phyloP scores from a whole-genome alignment of 2,329 filamentous ascomycete genomes.

The Scedosporium minutisporum region DNA sequence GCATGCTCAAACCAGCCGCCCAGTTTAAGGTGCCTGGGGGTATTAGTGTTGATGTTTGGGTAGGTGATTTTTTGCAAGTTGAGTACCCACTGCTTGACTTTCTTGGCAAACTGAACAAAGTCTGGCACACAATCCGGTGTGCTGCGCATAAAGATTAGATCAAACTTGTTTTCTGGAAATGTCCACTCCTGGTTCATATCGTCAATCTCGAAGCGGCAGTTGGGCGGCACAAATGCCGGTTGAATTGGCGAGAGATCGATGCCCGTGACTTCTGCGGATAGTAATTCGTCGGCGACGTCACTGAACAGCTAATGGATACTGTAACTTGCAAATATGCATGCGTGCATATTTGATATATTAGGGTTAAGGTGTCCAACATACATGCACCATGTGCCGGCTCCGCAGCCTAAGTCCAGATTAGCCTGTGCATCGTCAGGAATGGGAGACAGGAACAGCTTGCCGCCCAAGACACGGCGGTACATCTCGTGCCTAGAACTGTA shows the following conservation, averaged over 20 bases:
- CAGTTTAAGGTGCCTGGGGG: not conserved
- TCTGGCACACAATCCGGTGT: slow-evolving; percentile 44
- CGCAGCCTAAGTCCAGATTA: slow-evolving; percentile 26
- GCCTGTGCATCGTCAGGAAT: slow-evolving; percentile 24
- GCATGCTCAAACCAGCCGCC: not conserved
- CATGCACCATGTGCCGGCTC: slow-evolving; percentile 28
- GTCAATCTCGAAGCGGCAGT: slow-evolving; percentile 56
- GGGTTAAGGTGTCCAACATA: slow-evolving; percentile 1
- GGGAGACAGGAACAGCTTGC: slow-evolving; percentile 34
- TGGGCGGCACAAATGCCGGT: slow-evolving; percentile 47
- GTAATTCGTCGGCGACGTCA: slow-evolving; percentile 28
- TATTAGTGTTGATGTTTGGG: slow-evolving; percentile 7
- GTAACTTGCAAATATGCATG: not conserved
- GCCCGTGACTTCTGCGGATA: slow-evolving; percentile 36
- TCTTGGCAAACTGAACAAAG: slow-evolving; percentile 15
- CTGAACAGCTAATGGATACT: not conserved
- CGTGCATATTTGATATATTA: too few species aligned
- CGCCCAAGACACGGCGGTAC: slow-evolving; percentile 34
- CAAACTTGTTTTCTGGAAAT: slow-evolving; percentile 38
- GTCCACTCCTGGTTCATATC: slow-evolving; percentile 45
- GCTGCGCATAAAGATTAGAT: slow-evolving; percentile 49
- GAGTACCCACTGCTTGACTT: too few species aligned
- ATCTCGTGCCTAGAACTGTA: slow-evolving; percentile 30
- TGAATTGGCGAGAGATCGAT: slow-evolving; percentile 51
- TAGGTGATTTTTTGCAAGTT: slow-evolving; percentile 11